phyloP scores from a whole-genome alignment of 768 basidiomycete genomes.

The Boletellus ananas region DNA sequence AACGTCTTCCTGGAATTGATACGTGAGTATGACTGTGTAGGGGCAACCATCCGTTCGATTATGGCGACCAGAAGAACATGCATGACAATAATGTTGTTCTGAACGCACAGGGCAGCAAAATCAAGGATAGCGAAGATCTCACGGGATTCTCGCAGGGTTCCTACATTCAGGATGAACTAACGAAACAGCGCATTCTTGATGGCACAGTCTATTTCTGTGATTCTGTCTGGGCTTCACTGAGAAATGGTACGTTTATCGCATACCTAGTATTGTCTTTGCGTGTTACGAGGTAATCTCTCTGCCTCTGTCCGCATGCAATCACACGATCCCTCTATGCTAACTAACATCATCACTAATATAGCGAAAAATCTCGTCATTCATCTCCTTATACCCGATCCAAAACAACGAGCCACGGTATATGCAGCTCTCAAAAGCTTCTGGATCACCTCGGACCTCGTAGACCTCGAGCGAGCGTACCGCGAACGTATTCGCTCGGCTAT shows the following conservation, averaged over 20 bases:
- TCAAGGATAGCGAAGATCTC: constrained; percentile 35
- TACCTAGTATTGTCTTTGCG: background rate
- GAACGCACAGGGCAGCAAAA: constrained; percentile 16
- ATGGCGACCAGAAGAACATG: constrained; percentile 34
- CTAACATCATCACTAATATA: background rate
- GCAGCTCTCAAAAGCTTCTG: constrained; percentile 59
- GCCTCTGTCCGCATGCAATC: background rate
- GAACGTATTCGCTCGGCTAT: constrained; percentile 41
- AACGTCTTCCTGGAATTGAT: constrained; percentile 10
- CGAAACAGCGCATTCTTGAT: constrained; percentile 68
- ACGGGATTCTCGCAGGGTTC: constrained; percentile 29
- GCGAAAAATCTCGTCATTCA: constrained; percentile 56
- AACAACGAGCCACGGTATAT: constrained; percentile 58
- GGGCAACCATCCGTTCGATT: constrained; percentile 77
- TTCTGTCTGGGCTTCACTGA: constrained; percentile 51
- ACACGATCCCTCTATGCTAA: background rate
- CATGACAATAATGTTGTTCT: constrained; percentile 5
- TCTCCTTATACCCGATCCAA: constrained; percentile 58
- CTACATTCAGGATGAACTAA: constrained; percentile 49
- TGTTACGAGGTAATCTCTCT: constrained; percentile 1
- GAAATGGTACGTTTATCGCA: constrained; percentile 48
- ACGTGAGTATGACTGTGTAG: constrained; percentile 33
- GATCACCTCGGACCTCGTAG: constrained; percentile 60
- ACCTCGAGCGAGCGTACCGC: constrained; percentile 59
- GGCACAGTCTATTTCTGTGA: constrained; percentile 56